Evolutionary conservation across 257 asterid species (phyloP), one percentile per base, ranked within the genome.

Genomic region (Phtheirospermum japonicum): DNA sequence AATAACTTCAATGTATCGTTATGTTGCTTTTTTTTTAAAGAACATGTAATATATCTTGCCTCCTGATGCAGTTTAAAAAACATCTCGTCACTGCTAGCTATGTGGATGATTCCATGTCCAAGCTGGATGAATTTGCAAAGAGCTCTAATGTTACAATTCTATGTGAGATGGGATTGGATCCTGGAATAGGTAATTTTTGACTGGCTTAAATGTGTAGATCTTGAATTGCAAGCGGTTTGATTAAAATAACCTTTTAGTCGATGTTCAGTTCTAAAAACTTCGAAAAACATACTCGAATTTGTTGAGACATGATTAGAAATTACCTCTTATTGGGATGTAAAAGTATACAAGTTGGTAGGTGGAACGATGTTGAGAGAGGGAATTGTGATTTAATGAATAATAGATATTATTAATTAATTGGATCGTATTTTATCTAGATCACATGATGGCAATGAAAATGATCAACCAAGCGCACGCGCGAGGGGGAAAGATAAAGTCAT

Each of bases 381-480:
- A 60, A 42, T 13, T 31, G 28, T 13, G 43, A 16, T 31, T 19
- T 58, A 19, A 51, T 14, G 37, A 7, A 55, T 65, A 17, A 26
- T 32, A 59, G 59, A 69, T 36, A 36, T 18, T 49, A 49, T 18
- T 9, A 5, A 16, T 45, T 36, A 37, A 71, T 32, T 43, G 23
- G 20, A 7, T 43, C n/a, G 7, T 56, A 48, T 73, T 28, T 64
- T 36, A 48, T 69, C 55, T 76, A 92, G 99, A 92, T 65, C 99
- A 92, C 76, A 86, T 92, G 99, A 83, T 92, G 96, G 97, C 99
- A 39, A 92, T 92, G 99, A 92, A 89, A 82, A 89, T 92, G 90
- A 86, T 92, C 69, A 57, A 89, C 66, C 72, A 84, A 77, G 95
- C 99, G 57, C 97, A 74, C n/a, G 50, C 9, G 49, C 77, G 82